Evolutionary conservation across 768 basidiomycete species (phyloP).

Genomic region (Auricularia sp.): DNA sequence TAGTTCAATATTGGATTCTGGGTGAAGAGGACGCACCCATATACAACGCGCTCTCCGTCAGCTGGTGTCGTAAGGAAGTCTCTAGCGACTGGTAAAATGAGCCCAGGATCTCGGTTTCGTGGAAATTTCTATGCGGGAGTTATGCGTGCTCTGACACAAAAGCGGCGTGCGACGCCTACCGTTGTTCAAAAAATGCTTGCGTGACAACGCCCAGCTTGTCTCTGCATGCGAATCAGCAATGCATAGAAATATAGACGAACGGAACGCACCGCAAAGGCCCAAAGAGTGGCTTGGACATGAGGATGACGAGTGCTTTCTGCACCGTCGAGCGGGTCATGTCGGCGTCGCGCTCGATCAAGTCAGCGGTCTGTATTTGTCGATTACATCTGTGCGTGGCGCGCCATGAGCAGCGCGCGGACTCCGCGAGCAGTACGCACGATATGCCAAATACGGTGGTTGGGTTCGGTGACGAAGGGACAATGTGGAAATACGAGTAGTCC

Average conservation of each 20-base stretch:
- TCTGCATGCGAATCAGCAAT: constrained; percentile 24
- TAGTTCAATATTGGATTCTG: not conserved
- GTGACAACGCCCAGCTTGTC: constrained; percentile 95
- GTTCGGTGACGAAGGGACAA: constrained; percentile 60
- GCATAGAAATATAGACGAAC: constrained; percentile 9
- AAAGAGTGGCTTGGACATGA: constrained; percentile 84
- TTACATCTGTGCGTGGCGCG: constrained; percentile 56
- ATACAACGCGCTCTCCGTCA: constrained; percentile 88
- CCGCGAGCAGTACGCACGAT: constrained; percentile 45
- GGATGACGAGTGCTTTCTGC: constrained; percentile 93
- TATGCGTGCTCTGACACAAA: too few species aligned
- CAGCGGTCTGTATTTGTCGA: constrained; percentile 78
- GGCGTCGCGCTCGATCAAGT: constrained; percentile 60
- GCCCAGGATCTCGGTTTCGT: constrained; percentile 76
- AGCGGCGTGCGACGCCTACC: constrained; percentile 10
- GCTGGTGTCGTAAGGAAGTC: constrained; percentile 57
- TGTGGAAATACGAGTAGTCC: constrained; percentile 95
- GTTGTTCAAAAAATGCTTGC: constrained; percentile 78
- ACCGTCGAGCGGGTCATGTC: constrained; percentile 95
- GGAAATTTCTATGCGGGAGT: constrained; percentile 46
- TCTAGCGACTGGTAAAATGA: constrained; percentile 78
- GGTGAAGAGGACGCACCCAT: constrained; percentile 55
- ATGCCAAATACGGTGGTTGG: constrained; percentile 90
- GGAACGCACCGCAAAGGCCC: constrained; percentile 71
- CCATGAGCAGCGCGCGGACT: too few species aligned